Conservation (phyloP, 768 basidiomycete species). For the Ramaria sp. region DNA sequence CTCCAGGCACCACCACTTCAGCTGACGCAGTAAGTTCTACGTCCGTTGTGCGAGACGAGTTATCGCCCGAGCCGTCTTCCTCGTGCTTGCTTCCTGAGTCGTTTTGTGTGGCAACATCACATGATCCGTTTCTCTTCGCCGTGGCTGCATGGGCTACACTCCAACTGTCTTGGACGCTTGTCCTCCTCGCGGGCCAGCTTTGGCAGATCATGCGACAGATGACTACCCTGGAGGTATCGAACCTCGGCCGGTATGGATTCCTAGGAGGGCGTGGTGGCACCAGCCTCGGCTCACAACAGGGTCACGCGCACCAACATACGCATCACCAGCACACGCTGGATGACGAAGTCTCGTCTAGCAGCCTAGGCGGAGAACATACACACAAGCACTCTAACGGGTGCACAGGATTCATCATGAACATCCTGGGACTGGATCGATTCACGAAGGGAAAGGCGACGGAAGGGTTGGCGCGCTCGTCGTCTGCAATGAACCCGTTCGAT, state of each 20-base stretch:
- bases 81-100: slow-evolving; percentile 59
- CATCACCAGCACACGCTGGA: slow-evolving; percentile 27
- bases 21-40: neutral
- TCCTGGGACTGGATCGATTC: slow-evolving; percentile 90
- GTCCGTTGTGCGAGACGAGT: slow-evolving; percentile 7
- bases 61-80: slow-evolving; percentile 30
- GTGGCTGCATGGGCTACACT: slow-evolving; percentile 81
- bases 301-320: slow-evolving; percentile 39
- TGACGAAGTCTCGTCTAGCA: slow-evolving; percentile 19
- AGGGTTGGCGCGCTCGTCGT: slow-evolving; percentile 68
- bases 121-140: slow-evolving; percentile 77
- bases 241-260: slow-evolving; percentile 90
- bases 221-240: slow-evolving; percentile 93
- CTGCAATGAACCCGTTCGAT: slow-evolving; percentile 87
- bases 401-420: slow-evolving; percentile 71
- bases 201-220: slow-evolving; percentile 93
- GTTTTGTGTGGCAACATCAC: slow-evolving; percentile 59
- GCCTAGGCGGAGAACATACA: slow-evolving; percentile 33
- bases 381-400: slow-evolving; percentile 27
- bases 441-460: slow-evolving; percentile 84
- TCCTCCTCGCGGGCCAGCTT: slow-evolving; percentile 76
- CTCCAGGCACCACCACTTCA: neutral
- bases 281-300: slow-evolving; percentile 62
- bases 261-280: slow-evolving; percentile 87
- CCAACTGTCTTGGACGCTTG: slow-evolving; percentile 89